Conservation (phyloP, 768 basidiomycete genomes). For the Phlebiopsis flavidoalba region DNA sequence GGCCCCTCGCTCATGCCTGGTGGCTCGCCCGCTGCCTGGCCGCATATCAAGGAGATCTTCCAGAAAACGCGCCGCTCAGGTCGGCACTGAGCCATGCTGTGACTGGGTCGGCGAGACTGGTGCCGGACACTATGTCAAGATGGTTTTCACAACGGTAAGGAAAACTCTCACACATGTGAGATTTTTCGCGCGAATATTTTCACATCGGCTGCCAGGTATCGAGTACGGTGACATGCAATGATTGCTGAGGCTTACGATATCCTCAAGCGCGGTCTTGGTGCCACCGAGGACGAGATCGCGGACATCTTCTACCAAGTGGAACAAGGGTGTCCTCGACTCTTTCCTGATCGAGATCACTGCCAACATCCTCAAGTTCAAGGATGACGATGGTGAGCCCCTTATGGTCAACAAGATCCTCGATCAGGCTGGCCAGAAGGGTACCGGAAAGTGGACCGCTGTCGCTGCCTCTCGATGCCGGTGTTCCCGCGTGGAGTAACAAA, state of each 20-base stretch:
- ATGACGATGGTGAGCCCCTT: conserved; percentile 81
- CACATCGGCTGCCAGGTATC: conserved; percentile 58
- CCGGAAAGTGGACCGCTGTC: conserved; percentile 99
- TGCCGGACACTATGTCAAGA: conserved; percentile 98
- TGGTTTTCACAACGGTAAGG: conserved; percentile 94
- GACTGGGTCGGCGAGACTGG: conserved; percentile 99
- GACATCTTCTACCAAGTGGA: conserved; percentile 94
- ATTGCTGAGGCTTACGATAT: conserved; percentile 99
- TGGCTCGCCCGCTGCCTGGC: conserved; percentile 92
- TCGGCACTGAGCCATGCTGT: conserved; percentile 93
- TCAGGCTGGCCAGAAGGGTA: conserved; percentile 97
- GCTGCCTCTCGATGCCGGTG: conserved; percentile 92
- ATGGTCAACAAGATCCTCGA: conserved; percentile 94
- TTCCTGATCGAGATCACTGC: conserved; percentile 99
- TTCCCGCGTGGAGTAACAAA: conserved; percentile 55
- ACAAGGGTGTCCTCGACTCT: conserved; percentile 98
- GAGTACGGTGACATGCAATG: conserved; percentile 99
- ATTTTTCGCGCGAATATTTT: not conserved
- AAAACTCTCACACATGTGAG: conserved; percentile 4
- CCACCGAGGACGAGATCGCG: conserved; percentile 85
- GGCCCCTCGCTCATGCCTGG: conserved; percentile 99
- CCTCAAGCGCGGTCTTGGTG: conserved; percentile 91
- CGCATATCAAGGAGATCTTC: conserved; percentile 96
- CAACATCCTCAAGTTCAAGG: conserved; percentile 96
- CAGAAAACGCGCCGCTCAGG: conserved; percentile 96